These are phyloP conservation scores for Pterula multifida DNA, from an alignment of 1,284 basidiomycete genomes.

Conservation along the genomic window DNA sequence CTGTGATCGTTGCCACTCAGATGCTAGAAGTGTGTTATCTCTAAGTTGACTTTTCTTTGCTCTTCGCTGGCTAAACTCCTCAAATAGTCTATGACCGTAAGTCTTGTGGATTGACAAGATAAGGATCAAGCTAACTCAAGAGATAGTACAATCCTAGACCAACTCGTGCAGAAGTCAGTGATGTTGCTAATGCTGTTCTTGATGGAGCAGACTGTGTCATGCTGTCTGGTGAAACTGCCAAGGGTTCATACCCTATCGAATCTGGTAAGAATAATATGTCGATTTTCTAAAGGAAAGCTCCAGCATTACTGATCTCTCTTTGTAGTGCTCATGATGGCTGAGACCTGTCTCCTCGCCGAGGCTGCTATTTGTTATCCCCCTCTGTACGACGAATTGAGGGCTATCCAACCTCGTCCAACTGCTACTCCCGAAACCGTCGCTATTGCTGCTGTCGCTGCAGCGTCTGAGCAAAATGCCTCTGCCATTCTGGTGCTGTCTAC, in stretches of 20 bases:
- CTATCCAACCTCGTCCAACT: conserved; percentile 74
- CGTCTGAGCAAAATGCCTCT: conserved; percentile 87
- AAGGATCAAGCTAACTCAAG: neutral
- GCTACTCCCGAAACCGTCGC: conserved; percentile 90
- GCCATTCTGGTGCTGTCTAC: conserved; percentile 97
- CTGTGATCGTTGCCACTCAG: conserved; percentile 97
- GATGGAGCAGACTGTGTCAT: conserved; percentile 98
- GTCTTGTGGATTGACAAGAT: conserved; percentile 10
- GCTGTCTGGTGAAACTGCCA: conserved; percentile 96
- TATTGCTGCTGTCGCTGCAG: conserved; percentile 87
- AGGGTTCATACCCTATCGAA: conserved; percentile 88
- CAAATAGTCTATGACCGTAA: conserved; percentile 91
- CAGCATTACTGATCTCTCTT: neutral
- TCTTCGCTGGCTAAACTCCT: conserved; percentile 9
- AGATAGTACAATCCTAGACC: conserved; percentile 87
- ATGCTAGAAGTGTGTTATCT: conserved; percentile 81
- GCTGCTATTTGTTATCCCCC: conserved; percentile 88
- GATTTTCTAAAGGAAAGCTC: too few relatives aligned
- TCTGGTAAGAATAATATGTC: conserved; percentile 63
- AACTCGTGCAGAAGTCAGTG: conserved; percentile 93
- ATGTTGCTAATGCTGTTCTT: conserved; percentile 95
- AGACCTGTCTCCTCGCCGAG: conserved; percentile 93
- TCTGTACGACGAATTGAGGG: conserved; percentile 80
- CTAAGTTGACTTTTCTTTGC: conserved; percentile 4
- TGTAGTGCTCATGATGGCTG: conserved; percentile 94